phyloP scores from a whole-genome alignment of 1,284 basidiomycete species.

The Sphaerobolus stellatus region DNA sequence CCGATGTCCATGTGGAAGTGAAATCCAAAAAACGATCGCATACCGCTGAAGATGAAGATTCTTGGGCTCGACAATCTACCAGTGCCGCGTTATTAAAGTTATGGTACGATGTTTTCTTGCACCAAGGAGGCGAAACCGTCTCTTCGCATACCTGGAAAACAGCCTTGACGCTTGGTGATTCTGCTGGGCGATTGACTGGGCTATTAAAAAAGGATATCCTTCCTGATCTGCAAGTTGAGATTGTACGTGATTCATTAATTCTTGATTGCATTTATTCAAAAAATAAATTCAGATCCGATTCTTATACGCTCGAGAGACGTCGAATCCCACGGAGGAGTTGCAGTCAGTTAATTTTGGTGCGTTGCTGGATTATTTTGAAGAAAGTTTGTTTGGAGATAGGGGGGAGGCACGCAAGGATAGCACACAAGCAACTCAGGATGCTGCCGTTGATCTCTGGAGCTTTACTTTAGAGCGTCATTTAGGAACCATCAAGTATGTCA shows the following conservation, averaged over 20 bases:
- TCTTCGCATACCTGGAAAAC: neutral
- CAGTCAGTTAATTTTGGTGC: no score
- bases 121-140: neutral
- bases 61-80: neutral
- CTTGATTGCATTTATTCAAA: no score
- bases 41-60: neutral
- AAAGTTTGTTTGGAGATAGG: no score
- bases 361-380: no score
- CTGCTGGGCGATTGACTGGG: neutral
- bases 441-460: slow-evolving; percentile 47
- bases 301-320: no score
- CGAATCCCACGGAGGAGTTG: no score
- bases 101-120: neutral
- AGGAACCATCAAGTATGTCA: slow-evolving; percentile 56
- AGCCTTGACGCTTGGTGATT: neutral
- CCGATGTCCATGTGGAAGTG: no score
- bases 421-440: no score
- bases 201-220: slow-evolving; percentile 20
- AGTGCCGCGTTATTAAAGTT: neutral
- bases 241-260: no score
- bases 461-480: slow-evolving; percentile 61
- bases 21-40: neutral
- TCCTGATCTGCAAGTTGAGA: slow-evolving; percentile 56
- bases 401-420: no score
- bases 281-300: no score